Conservation (phyloP, 2,329 filamentous ascomycete species). For the Colletotrichum sp. region DNA sequence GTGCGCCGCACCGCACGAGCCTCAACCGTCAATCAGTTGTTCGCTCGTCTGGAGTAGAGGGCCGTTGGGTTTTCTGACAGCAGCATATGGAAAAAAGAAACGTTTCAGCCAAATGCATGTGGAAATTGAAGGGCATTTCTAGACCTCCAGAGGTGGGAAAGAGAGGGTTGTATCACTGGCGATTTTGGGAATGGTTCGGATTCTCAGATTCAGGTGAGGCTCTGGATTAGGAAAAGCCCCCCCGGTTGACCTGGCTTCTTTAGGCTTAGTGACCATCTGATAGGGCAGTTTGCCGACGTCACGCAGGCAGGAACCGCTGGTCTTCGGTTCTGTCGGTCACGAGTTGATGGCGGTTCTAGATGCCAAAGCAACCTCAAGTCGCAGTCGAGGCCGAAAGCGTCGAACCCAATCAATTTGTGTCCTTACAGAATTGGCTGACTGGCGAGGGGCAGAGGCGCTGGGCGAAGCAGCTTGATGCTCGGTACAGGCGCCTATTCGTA, state of each 20-base stretch:
- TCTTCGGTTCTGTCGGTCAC: neutral
- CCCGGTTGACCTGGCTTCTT: conserved; percentile 1
- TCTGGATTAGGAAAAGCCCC: conserved; percentile 14
- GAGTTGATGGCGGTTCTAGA: neutral
- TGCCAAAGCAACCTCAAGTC: conserved; percentile 1
- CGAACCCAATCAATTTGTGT: neutral
- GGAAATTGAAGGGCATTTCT: conserved; percentile 14
- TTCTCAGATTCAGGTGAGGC: conserved; percentile 27
- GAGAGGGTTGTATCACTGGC: neutral
- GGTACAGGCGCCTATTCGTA: neutral
- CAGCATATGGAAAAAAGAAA: neutral
- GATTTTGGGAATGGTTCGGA: conserved; percentile 18
- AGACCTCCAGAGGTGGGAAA: neutral
- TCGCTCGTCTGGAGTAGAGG: neutral
- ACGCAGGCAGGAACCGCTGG: neutral
- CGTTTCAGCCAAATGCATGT: conserved; percentile 15
- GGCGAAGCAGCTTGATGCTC: neutral
- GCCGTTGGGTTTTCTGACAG: neutral
- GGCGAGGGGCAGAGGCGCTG: neutral
- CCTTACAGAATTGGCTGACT: neutral
- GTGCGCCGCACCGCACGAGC: neutral
- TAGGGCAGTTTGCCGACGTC: conserved; percentile 1
- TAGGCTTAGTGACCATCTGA: conserved; percentile 1
- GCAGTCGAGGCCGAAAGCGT: neutral
- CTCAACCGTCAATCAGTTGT: neutral